Evolutionary conservation across 2,329 filamentous ascomycete species (phyloP), one percentile per base, ranked within the genome.

Genomic region (Akanthomyces uredinophilus): DNA sequence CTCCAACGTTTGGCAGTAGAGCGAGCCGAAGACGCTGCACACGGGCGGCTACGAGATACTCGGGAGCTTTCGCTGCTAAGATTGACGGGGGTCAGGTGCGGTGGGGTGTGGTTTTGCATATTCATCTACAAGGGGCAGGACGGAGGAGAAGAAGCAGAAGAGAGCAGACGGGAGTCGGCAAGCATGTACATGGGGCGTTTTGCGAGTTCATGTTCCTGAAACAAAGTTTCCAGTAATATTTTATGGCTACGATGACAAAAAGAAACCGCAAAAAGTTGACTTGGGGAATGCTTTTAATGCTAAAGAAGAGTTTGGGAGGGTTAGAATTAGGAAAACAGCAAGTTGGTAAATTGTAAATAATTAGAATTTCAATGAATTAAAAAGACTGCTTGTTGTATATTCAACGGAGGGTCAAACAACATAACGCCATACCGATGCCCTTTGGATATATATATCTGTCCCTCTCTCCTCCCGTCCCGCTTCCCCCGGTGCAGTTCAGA

Each of bases 1-100:
- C 76, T 92, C 89, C 37, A 98, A 98, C 75, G 94, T 98, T 55
- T 98, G 94, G 94, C 85, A 92, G 78, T 97, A 75, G 71, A 62
- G n/a, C 35, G 32, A 29, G 20, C 18, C 29, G 35, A 64, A 18
- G 44, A 41, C 14, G 32, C 47, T 37, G 47, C 16, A 20, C 20
- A 41, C 29, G 16, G 44, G 10, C 46, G 43, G 5, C 43, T 46
- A 39, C 10, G 4, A 29, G 27, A 29, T 29, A 29, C 27, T 29
- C 27, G 27, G 27, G 27, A 6, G 27, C 27, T 29, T 29, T 29
- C 27, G 27, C 27, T 29, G 27, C 27, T 4, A 29, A 29, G 27
- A 29, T 29, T 29, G 27, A 29, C 27, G 27, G 27, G 27, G 6
- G 27, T n/a, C 27, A 29, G 27, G 27, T 29, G 27, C n/a, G 27